Evolutionary conservation across 1,284 basidiomycete species (phyloP).

Genomic region (Heterobasidion parviporum): DNA sequence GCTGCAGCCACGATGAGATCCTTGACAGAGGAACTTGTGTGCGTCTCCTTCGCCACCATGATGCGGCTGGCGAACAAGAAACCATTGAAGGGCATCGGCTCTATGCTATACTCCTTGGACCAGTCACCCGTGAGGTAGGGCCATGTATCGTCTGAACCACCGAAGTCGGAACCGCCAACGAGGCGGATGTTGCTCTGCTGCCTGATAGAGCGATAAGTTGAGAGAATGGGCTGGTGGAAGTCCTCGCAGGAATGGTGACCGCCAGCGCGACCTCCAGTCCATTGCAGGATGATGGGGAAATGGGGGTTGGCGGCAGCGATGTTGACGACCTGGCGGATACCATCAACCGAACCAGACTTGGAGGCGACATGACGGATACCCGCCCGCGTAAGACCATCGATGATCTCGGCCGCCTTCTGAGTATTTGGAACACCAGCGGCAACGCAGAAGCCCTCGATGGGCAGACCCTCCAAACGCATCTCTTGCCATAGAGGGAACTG

Average conservation of each 20-base stretch:
- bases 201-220: slow-evolving; percentile 87
- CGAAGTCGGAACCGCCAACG: too few species aligned
- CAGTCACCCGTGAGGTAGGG: too few species aligned
- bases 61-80: too few species aligned
- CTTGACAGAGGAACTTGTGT: too few species aligned
- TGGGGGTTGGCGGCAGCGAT: slow-evolving; percentile 93
- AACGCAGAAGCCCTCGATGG: slow-evolving; percentile 96
- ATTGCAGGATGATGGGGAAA: slow-evolving; percentile 97
- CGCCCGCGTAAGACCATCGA: slow-evolving; percentile 65
- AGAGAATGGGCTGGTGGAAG: slow-evolving; percentile 93
- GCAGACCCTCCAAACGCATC: slow-evolving; percentile 92
- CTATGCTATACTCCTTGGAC: too few species aligned
- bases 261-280: slow-evolving; percentile 99
- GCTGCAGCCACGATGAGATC: too few species aligned
- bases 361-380: slow-evolving; percentile 93
- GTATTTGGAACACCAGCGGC: slow-evolving; percentile 92
- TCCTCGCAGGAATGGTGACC: slow-evolving; percentile 98
- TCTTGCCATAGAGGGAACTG: slow-evolving; percentile 97
- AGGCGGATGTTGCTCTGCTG: too few species aligned
- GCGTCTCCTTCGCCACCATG: too few species aligned
- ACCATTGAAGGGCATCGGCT: too few species aligned
- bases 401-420: slow-evolving; percentile 93
- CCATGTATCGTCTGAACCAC: too few species aligned
- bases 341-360: slow-evolving; percentile 96
- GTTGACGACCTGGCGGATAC: slow-evolving; percentile 94